Percentiles rank a stretch among this genome's conserved stretches.
phyloP scores from a whole-genome alignment of 2,329 filamentous ascomycete species.

The Orbilia brochopaga region DNA sequence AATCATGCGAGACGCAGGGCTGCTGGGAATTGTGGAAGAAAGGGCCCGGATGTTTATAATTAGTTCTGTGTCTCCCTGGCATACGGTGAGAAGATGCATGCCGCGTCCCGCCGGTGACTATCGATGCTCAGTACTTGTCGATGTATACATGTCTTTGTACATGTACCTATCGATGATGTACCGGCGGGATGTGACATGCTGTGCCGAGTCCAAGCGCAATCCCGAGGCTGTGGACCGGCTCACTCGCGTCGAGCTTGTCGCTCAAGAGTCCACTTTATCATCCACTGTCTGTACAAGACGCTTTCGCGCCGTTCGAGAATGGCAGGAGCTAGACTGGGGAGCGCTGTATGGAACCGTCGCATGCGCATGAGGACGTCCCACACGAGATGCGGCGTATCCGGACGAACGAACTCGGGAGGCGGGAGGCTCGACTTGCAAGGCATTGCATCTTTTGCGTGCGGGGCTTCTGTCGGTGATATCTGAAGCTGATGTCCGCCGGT shows the following conservation, averaged over 20 bases:
- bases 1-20: too few relatives aligned
- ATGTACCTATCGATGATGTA: too few relatives aligned
- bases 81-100: too few relatives aligned
- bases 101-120: too few relatives aligned
- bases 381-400: constrained; percentile 27
- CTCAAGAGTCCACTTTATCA: constrained; percentile 5
- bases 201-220: too few relatives aligned
- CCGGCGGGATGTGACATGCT: too few relatives aligned
- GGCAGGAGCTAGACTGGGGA: constrained; percentile 25
- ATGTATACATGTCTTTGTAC: too few relatives aligned
- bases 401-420: constrained; percentile 36
- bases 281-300: constrained; percentile 21
- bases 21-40: too few relatives aligned
- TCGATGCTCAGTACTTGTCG: too few relatives aligned
- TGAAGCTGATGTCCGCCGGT: constrained; percentile 2
- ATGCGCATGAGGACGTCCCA: constrained; percentile 38
- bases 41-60: too few relatives aligned
- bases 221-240: neutral
- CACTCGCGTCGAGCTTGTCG: neutral
- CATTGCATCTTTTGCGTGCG: constrained; percentile 12
- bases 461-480: neutral
- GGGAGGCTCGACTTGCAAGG: constrained; percentile 30
- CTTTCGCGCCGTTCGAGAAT: constrained; percentile 18
- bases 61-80: too few relatives aligned
- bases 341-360: constrained; percentile 22